Percentiles rank a stretch among this genome's conserved stretches.
These are phyloP conservation scores for Pestalotiopsis sp. DNA, from an alignment of 2,329 filamentous ascomycete genomes.

Conservation along the genomic window DNA sequence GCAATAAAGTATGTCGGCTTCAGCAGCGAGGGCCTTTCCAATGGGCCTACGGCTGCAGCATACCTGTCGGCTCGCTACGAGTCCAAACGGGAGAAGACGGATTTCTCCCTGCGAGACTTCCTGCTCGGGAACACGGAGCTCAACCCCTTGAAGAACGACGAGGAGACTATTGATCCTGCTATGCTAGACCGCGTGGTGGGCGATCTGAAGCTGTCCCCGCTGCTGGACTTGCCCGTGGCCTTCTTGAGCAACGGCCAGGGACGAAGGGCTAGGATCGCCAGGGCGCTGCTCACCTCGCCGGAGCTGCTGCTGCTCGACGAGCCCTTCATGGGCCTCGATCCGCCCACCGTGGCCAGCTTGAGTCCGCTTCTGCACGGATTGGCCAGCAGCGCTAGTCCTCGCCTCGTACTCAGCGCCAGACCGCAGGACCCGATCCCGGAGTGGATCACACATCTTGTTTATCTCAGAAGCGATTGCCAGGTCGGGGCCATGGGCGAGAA, in stretches of 20 bases:
- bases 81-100: slow-evolving; percentile 80
- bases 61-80: slow-evolving; percentile 93
- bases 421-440: slow-evolving; percentile 86
- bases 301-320: slow-evolving; percentile 88
- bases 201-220: slow-evolving; percentile 68
- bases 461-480: slow-evolving; percentile 68
- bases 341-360: slow-evolving; percentile 73
- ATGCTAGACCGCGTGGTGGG: slow-evolving; percentile 65
- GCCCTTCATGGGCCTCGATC: slow-evolving; percentile 95
- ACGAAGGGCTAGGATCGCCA: slow-evolving; percentile 82
- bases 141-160: slow-evolving; percentile 67
- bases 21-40: slow-evolving; percentile 67
- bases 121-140: slow-evolving; percentile 80
- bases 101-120: slow-evolving; percentile 83
- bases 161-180: slow-evolving; percentile 48
- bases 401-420: slow-evolving; percentile 75
- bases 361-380: slow-evolving; percentile 71
- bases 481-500: slow-evolving; percentile 69
- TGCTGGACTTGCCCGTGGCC: slow-evolving; percentile 81
- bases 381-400: slow-evolving; percentile 66
- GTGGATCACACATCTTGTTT: slow-evolving; percentile 86
- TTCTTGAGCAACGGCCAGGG: slow-evolving; percentile 95
- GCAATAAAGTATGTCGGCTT: slow-evolving; percentile 93
- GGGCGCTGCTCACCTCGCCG: slow-evolving; percentile 76
- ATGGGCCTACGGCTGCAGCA: slow-evolving; percentile 66